phyloP scores from a whole-genome alignment of 2,329 filamentous ascomycete species.

The Ilyonectria robusta region DNA sequence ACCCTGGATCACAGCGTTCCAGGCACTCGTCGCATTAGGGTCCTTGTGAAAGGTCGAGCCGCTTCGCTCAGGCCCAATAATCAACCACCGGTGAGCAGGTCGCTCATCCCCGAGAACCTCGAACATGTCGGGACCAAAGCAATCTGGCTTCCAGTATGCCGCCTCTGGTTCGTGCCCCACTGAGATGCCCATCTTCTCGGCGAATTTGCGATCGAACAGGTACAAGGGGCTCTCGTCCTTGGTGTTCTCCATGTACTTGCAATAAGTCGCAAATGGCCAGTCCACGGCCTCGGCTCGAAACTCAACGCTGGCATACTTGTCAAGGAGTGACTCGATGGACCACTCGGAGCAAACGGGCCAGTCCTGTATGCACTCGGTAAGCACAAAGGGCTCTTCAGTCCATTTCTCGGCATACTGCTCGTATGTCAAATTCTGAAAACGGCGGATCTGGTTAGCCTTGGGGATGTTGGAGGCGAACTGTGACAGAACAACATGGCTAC shows the following conservation, averaged over 20 bases:
- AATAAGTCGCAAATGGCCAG: constrained; percentile 87
- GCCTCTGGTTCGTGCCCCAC: constrained; percentile 67
- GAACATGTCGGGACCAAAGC: constrained; percentile 91
- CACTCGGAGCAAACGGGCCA: constrained; percentile 87
- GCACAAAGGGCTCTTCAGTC: constrained; percentile 87
- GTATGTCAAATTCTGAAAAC: constrained; percentile 77
- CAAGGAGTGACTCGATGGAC: constrained; percentile 77
- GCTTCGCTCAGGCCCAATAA: constrained; percentile 87
- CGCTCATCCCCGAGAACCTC: constrained; percentile 82
- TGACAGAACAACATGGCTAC: constrained; percentile 79
- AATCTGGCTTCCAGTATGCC: constrained; percentile 84
- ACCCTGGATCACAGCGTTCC: constrained; percentile 93
- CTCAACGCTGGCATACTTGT: constrained; percentile 74
- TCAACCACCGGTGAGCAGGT: constrained; percentile 93
- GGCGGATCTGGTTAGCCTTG: constrained; percentile 77
- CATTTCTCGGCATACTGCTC: constrained; percentile 82
- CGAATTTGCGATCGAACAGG: constrained; percentile 90
- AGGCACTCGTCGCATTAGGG: constrained; percentile 81
- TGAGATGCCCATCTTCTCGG: constrained; percentile 83
- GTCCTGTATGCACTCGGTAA: constrained; percentile 83
- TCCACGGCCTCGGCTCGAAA: constrained; percentile 96
- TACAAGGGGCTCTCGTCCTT: constrained; percentile 92
- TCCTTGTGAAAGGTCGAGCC: constrained; percentile 96
- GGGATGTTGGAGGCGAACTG: constrained; percentile 82
- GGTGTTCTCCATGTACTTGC: constrained; percentile 84